These are phyloP conservation scores for Aspergillus sp. DNA, from an alignment of 2,329 filamentous ascomycete genomes.

Conservation along the genomic window DNA sequence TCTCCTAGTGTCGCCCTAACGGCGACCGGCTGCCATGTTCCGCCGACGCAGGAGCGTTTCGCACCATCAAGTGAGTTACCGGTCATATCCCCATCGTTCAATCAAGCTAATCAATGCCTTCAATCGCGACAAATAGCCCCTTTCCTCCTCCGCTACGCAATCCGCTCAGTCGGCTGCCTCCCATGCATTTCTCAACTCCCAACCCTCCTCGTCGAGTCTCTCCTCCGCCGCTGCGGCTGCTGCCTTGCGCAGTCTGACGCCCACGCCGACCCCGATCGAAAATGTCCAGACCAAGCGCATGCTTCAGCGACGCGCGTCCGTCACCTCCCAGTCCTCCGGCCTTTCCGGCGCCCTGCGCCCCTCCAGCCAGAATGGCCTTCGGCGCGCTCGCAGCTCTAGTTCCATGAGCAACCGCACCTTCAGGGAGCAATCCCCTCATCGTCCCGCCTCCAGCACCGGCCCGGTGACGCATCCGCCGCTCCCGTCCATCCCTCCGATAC, in stretches of 20 bases:
- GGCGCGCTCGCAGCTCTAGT: slow-evolving; percentile 65
- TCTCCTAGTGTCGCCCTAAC: slow-evolving; percentile 8
- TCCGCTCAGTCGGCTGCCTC: slow-evolving; percentile 77
- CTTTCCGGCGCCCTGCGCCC: slow-evolving; percentile 41
- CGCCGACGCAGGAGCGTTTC: slow-evolving; percentile 41
- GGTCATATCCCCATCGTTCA: too few species aligned
- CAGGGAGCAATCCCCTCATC: slow-evolving; percentile 66
- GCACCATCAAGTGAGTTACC: slow-evolving; percentile 34
- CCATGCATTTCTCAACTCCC: slow-evolving; percentile 72
- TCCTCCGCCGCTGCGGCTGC: slow-evolving; percentile 85
- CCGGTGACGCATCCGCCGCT: slow-evolving; percentile 64
- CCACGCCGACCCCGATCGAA: slow-evolving; percentile 74
- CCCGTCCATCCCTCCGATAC: slow-evolving; percentile 64
- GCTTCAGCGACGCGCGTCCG: slow-evolving; percentile 67
- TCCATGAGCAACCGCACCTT: slow-evolving; percentile 92
- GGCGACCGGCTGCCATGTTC: slow-evolving; percentile 32
- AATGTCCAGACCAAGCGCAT: slow-evolving; percentile 87
- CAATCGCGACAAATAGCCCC: slow-evolving; percentile 48
- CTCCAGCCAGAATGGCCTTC: slow-evolving; percentile 47
- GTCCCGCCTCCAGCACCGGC: slow-evolving; percentile 43
- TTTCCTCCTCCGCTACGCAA: slow-evolving; percentile 63
- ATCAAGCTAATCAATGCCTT: too few species aligned
- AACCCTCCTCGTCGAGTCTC: slow-evolving; percentile 62
- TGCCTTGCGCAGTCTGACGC: slow-evolving; percentile 74
- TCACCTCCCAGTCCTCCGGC: slow-evolving; percentile 61